phyloP scores from a whole-genome alignment of 768 basidiomycete genomes.

The Leccinum barrowsii region DNA sequence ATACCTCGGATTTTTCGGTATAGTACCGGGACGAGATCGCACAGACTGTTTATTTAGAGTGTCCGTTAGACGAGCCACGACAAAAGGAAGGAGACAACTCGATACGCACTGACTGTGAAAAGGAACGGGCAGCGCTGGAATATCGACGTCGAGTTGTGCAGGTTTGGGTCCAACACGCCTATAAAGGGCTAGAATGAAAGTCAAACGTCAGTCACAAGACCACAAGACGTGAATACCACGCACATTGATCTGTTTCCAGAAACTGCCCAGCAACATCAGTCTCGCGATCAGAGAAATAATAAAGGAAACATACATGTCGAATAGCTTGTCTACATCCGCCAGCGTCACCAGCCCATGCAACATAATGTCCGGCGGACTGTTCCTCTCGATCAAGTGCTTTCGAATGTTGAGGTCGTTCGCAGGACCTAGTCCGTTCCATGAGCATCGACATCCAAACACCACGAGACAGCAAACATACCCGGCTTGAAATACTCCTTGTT shows the following conservation, averaged over 20 bases:
- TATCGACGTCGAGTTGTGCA: constrained; percentile 77
- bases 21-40: constrained; percentile 84
- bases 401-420: constrained; percentile 69
- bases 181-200: constrained; percentile 47
- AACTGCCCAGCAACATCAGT: constrained; percentile 40
- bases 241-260: constrained; percentile 68
- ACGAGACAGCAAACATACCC: constrained; percentile 36
- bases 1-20: constrained; percentile 75
- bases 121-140: constrained; percentile 86
- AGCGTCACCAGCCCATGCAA: constrained; percentile 76
- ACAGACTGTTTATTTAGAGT: constrained; percentile 53
- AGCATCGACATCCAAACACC: background rate
- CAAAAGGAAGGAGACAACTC: background rate
- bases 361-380: constrained; percentile 78
- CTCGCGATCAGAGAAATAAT: background rate
- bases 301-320: constrained; percentile 61
- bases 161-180: constrained; percentile 72
- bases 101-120: constrained; percentile 74
- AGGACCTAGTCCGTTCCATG: constrained; percentile 44
- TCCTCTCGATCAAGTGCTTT: constrained; percentile 69
- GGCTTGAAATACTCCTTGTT: constrained; percentile 80
- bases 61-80: background rate
- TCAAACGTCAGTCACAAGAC: background rate
- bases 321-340: constrained; percentile 78
- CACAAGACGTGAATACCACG: constrained; percentile 18